Percentiles rank a stretch among this genome's conserved stretches.
Evolutionary conservation across 306 rosid genomes (phyloP).

Genomic region (Vachellia pachyceras): DNA sequence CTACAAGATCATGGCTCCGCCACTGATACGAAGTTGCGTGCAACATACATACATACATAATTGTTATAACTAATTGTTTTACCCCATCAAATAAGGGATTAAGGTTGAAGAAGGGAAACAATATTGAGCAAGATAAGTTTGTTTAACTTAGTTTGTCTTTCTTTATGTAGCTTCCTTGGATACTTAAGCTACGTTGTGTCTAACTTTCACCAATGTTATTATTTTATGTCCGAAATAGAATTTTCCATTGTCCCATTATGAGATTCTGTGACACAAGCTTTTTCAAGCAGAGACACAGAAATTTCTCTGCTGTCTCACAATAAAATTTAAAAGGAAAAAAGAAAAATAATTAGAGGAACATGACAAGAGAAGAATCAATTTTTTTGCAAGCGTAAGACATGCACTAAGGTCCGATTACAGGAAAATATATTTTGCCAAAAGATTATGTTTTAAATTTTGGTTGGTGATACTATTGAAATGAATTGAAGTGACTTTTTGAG

Average conservation of each 20-base stretch:
- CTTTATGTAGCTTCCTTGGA: slow-evolving; percentile 33
- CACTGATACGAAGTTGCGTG: too few species aligned
- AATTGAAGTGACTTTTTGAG: slow-evolving; percentile 51
- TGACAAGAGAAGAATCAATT: slow-evolving; percentile 61
- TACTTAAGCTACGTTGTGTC: slow-evolving; percentile 29
- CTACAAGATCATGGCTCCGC: too few species aligned
- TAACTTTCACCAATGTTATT: slow-evolving; percentile 14
- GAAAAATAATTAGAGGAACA: not conserved
- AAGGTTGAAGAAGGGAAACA: not conserved
- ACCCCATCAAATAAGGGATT: not conserved
- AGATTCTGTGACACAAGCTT: slow-evolving; percentile 45
- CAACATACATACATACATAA: too few species aligned
- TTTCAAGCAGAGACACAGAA: slow-evolving; percentile 34
- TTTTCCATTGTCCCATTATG: slow-evolving; percentile 35
- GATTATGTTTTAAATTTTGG: slow-evolving; percentile 38
- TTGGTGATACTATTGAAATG: slow-evolving; percentile 42
- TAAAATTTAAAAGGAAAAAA: not conserved
- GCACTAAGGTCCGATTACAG: slow-evolving; percentile 46
- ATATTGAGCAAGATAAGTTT: not conserved
- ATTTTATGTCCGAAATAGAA: slow-evolving; percentile 17
- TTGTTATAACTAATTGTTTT: not conserved
- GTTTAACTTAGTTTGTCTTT: not conserved
- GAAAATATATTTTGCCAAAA: slow-evolving; percentile 40
- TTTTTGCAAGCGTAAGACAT: slow-evolving; percentile 48
- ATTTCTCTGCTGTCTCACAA: slow-evolving; percentile 14